Evolutionary conservation across 2,329 filamentous ascomycete species (phyloP).

Genomic region (Pseudocercospora fijiensis): DNA sequence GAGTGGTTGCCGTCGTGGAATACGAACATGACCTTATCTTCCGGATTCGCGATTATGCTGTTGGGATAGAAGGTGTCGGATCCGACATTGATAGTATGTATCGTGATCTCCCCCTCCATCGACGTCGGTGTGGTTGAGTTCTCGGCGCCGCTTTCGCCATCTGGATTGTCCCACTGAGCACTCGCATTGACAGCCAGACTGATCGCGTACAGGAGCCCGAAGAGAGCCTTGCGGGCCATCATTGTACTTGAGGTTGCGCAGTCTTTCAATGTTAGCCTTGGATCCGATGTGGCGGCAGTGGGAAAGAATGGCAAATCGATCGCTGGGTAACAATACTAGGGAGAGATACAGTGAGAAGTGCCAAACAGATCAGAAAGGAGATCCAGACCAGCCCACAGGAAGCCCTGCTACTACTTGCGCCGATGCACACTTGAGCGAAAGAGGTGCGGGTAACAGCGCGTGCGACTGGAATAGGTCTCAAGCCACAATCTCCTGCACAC

Average conservation of each 20-base stretch:
- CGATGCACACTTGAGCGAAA: not conserved
- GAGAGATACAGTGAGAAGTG: not conserved
- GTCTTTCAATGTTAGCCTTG: not conserved
- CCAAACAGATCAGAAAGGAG: not conserved
- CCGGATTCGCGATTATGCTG: conserved; percentile 39
- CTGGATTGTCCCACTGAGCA: conserved; percentile 6
- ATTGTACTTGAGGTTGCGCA: not conserved
- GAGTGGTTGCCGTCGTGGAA: conserved; percentile 48
- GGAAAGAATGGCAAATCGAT: not conserved
- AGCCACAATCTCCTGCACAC: conserved; percentile 1
- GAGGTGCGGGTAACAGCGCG: not conserved
- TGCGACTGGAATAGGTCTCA: conserved; percentile 4
- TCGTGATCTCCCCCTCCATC: conserved; percentile 24
- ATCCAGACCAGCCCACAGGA: not conserved
- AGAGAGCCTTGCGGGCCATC: not conserved
- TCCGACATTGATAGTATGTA: conserved; percentile 42
- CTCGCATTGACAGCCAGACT: not conserved
- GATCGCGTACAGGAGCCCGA: not conserved
- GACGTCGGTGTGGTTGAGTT: conserved; percentile 1
- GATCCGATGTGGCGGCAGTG: not conserved
- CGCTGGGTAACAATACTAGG: not conserved
- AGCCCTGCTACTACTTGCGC: conserved; percentile 1
- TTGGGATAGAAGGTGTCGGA: conserved; percentile 42
- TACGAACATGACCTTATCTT: conserved; percentile 45
- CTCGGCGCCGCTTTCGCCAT: conserved; percentile 5